Conservation (phyloP, 345 rosid genomes). For the Balakata baccata region DNA sequence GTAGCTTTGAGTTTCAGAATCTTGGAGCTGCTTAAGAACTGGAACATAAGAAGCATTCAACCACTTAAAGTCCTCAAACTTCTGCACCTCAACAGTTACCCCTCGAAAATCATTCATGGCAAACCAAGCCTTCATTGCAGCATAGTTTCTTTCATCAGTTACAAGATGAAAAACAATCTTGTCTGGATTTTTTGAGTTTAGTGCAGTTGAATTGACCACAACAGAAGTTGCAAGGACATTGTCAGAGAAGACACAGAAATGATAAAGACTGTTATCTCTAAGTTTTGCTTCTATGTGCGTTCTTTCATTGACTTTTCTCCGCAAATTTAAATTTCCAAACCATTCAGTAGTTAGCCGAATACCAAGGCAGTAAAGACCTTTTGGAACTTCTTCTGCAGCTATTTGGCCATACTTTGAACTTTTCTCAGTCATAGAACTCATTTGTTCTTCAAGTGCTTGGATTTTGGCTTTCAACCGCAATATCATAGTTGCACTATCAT, state of each 20-base stretch:
- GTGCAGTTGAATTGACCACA: conserved; percentile 81
- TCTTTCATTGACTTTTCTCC: conserved; percentile 40
- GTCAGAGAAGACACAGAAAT: conserved; percentile 86
- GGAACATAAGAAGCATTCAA: conserved; percentile 91
- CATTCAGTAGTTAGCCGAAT: conserved; percentile 74
- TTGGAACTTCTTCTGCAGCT: conserved; percentile 94
- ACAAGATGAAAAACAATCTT: conserved; percentile 79
- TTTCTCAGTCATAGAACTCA: conserved; percentile 62
- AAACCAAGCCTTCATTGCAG: conserved; percentile 91
- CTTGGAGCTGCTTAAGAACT: conserved; percentile 90
- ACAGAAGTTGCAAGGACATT: conserved; percentile 89
- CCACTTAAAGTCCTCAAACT: conserved; percentile 87
- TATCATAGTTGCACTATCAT: conserved; percentile 91
- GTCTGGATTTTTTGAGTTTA: conserved; percentile 58
- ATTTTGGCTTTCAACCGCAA: conserved; percentile 83
- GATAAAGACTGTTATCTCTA: conserved; percentile 53
- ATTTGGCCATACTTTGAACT: conserved; percentile 92
- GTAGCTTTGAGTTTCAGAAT: conserved; percentile 82
- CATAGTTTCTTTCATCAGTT: conserved; percentile 75
- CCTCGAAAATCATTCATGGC: conserved; percentile 59
- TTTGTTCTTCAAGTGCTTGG: conserved; percentile 77
- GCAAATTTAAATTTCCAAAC: conserved; percentile 51
- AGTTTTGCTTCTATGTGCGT: conserved; percentile 44
- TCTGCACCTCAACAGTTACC: conserved; percentile 80
- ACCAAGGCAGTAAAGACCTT: conserved; percentile 88